These are phyloP conservation scores for Diddensiella santjacobensis DNA, from an alignment of 805 yeast species.

Conservation along the genomic window DNA sequence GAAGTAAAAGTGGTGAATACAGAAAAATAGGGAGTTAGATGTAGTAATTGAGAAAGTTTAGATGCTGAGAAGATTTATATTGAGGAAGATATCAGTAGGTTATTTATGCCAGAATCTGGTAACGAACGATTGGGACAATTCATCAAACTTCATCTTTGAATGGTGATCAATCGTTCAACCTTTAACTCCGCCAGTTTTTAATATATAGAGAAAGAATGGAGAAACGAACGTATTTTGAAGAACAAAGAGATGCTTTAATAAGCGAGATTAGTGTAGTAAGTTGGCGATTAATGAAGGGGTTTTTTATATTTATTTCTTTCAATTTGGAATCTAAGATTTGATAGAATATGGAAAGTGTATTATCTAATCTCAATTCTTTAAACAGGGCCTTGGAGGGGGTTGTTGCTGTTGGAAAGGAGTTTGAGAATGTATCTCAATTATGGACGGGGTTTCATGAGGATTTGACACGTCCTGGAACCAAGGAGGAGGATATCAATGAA, in stretches of 20 bases:
- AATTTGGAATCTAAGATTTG: too few relatives aligned
- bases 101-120: too few relatives aligned
- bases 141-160: too few relatives aligned
- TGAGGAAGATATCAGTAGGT: not conserved
- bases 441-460: slow-evolving; percentile 64
- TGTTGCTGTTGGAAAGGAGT: slow-evolving; percentile 71
- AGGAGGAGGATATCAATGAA: not conserved
- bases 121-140: too few relatives aligned
- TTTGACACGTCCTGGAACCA: slow-evolving; percentile 2
- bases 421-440: slow-evolving; percentile 63
- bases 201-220: too few relatives aligned
- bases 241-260: slow-evolving; percentile 55
- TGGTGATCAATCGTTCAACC: too few relatives aligned
- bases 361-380: slow-evolving; percentile 58
- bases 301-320: too few relatives aligned
- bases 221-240: slow-evolving; percentile 46
- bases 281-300: too few relatives aligned
- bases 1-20: too few relatives aligned
- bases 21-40: too few relatives aligned
- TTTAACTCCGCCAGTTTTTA: too few relatives aligned
- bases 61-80: not conserved
- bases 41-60: too few relatives aligned
- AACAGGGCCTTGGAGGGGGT: slow-evolving; percentile 65
- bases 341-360: slow-evolving; percentile 54
- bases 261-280: slow-evolving; percentile 47